Conservation (phyloP, 2,329 filamentous ascomycete genomes). For the Endoconidiophora polonica region DNA sequence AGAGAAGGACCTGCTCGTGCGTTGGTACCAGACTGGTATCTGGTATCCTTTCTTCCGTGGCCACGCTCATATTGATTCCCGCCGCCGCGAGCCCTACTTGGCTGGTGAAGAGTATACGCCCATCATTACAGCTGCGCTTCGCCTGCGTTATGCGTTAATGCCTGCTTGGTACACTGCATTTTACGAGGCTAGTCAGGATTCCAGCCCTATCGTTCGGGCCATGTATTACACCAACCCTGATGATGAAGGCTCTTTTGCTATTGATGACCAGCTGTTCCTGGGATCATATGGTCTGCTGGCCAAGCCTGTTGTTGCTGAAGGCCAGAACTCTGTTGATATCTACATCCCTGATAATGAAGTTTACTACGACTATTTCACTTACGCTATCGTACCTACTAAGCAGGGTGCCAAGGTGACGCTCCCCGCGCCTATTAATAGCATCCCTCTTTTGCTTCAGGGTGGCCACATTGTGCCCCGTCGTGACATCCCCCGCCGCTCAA, state of each 20-base stretch:
- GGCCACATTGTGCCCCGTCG: constrained; percentile 85
- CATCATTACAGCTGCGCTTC: constrained; percentile 75
- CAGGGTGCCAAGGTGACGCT: constrained; percentile 55
- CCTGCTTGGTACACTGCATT: constrained; percentile 97
- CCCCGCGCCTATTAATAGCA: constrained; percentile 64
- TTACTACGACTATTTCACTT: constrained; percentile 95
- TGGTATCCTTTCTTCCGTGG: constrained; percentile 98
- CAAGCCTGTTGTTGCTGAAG: constrained; percentile 74
- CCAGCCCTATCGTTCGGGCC: constrained; percentile 74
- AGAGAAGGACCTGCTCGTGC: constrained; percentile 72
- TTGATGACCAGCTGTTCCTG: constrained; percentile 89
- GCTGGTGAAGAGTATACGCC: constrained; percentile 66
- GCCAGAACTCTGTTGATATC: constrained; percentile 54
- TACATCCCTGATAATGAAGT: constrained; percentile 79
- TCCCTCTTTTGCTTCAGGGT: constrained; percentile 81
- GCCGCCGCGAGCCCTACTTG: constrained; percentile 84
- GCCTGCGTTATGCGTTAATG: constrained; percentile 74
- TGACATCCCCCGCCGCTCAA: constrained; percentile 72
- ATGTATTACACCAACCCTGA: constrained; percentile 85
- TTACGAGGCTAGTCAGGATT: constrained; percentile 67
- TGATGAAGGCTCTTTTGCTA: constrained; percentile 69
- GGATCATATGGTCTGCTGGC: constrained; percentile 78
- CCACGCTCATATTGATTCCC: constrained; percentile 91
- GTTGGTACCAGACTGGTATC: constrained; percentile 92
- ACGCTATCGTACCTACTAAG: constrained; percentile 51